Conservation (phyloP, 2,329 filamentous ascomycete species). For the Pseudopyricularia javanii region DNA sequence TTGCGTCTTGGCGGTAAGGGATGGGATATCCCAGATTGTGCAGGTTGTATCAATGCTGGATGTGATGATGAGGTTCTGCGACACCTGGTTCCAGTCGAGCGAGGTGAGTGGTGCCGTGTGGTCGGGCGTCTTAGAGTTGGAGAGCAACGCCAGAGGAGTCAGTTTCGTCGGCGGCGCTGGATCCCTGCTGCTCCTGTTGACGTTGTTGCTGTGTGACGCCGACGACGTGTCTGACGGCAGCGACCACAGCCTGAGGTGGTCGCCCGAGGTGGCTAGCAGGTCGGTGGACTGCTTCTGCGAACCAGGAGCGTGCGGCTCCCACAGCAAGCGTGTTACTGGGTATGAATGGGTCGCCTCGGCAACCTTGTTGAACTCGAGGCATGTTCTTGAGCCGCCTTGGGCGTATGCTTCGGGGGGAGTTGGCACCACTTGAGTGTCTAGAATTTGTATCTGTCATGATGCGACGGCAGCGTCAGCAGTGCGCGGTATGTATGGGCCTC, state of each 20-base stretch:
- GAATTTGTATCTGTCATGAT: constrained; percentile 76
- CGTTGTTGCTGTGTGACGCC: constrained; percentile 51
- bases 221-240: constrained; percentile 56
- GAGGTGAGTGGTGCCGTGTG: constrained; percentile 95
- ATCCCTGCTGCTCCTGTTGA: constrained; percentile 49
- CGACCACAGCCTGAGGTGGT: constrained; percentile 90
- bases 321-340: constrained; percentile 86
- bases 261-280: constrained; percentile 85
- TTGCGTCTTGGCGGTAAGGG: constrained; percentile 93
- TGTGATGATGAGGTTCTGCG: constrained; percentile 93
- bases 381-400: constrained; percentile 60
- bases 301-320: constrained; percentile 70
- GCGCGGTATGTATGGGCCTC: background rate
- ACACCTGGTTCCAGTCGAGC: constrained; percentile 95
- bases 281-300: constrained; percentile 93
- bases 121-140: constrained; percentile 96
- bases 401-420: constrained; percentile 57
- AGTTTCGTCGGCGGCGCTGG: constrained; percentile 57
- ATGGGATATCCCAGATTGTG: constrained; percentile 99
- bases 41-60: constrained; percentile 98
- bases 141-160: constrained; percentile 82
- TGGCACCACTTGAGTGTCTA: constrained; percentile 70
- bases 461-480: background rate
- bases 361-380: constrained; percentile 81
- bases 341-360: constrained; percentile 97